A percentile compares a stretch with the other conserved stretches of the same genome.
These are phyloP conservation scores for Podaxis sp. DNA, from an alignment of 768 basidiomycete species.

Conservation along the genomic window DNA sequence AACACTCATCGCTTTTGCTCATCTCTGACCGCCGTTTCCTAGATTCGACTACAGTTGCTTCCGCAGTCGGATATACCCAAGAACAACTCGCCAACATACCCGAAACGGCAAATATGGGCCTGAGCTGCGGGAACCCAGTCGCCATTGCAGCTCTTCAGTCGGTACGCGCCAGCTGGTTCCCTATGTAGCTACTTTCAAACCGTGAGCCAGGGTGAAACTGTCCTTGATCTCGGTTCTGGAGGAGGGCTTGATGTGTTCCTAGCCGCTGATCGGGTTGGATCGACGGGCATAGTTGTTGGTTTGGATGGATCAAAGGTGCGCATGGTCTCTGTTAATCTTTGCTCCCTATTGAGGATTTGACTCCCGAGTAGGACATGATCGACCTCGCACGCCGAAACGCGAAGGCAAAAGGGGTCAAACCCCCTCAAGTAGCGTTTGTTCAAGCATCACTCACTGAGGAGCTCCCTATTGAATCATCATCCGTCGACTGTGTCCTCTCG, in stretches of 20 bases:
- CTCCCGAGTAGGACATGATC: conserved; percentile 46
- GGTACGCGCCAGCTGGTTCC: conserved; percentile 24
- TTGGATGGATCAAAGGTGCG: conserved; percentile 50
- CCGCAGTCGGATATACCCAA: conserved; percentile 46
- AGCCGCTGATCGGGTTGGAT: conserved; percentile 48
- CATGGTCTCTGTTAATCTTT: not conserved
- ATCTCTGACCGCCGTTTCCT: not conserved
- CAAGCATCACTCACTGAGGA: conserved; percentile 38
- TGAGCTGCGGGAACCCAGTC: conserved; percentile 55
- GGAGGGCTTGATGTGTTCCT: conserved; percentile 57
- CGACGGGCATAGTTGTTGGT: conserved; percentile 49
- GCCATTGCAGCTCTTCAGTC: conserved; percentile 43
- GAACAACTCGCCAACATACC: conserved; percentile 44
- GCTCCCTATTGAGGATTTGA: not conserved
- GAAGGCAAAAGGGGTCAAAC: conserved; percentile 33
- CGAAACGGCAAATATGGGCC: conserved; percentile 42
- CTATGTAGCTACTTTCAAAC: not conserved
- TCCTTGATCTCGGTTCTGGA: conserved; percentile 58
- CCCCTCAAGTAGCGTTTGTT: conserved; percentile 50
- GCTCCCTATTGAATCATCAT: conserved; percentile 44
- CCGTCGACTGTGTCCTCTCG: conserved; percentile 55
- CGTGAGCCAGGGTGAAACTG: conserved; percentile 48
- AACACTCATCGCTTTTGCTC: not conserved
- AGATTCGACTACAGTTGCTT: conserved; percentile 35
- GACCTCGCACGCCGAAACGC: conserved; percentile 45